A percentile compares a stretch with the other conserved stretches of the same genome.
Evolutionary conservation across 1,139 yeast species (phyloP).

Genomic region (Scheffersomyces insectosa): DNA sequence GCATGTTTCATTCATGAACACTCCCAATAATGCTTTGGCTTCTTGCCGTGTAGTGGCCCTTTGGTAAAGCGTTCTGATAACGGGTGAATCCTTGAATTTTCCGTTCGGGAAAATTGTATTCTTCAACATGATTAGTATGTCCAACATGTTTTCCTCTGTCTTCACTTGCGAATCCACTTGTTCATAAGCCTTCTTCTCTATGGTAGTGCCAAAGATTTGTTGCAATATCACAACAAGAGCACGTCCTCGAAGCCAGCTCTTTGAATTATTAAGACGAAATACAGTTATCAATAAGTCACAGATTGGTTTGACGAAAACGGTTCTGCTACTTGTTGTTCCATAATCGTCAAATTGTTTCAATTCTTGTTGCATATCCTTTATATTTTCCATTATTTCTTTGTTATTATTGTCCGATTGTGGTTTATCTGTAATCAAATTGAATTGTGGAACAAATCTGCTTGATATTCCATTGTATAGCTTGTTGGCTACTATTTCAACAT

Average conservation of each 20-base stretch:
- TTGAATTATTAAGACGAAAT: slow-evolving; percentile 66
- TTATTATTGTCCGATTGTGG: slow-evolving; percentile 13
- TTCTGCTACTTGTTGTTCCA: slow-evolving; percentile 22
- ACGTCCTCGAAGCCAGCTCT: slow-evolving; percentile 80
- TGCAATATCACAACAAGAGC: slow-evolving; percentile 81
- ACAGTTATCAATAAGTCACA: slow-evolving; percentile 72
- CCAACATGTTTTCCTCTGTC: slow-evolving; percentile 52
- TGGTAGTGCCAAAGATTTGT: slow-evolving; percentile 84
- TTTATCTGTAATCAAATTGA: not conserved
- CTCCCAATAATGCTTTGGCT: slow-evolving; percentile 56
- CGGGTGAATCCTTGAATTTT: slow-evolving; percentile 45
- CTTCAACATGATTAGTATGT: slow-evolving; percentile 43
- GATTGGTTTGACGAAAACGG: slow-evolving; percentile 74
- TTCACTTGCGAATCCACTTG: slow-evolving; percentile 31
- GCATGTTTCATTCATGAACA: slow-evolving; percentile 62
- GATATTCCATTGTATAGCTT: slow-evolving; percentile 47
- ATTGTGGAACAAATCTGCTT: slow-evolving; percentile 20
- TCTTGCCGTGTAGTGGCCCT: slow-evolving; percentile 56
- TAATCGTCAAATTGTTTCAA: slow-evolving; percentile 40
- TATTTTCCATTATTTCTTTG: slow-evolving; percentile 29
- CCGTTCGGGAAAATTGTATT: slow-evolving; percentile 69
- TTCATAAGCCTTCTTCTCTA: slow-evolving; percentile 67
- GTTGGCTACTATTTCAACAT: slow-evolving; percentile 41
- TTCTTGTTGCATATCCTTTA: slow-evolving; percentile 45
- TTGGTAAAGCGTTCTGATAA: slow-evolving; percentile 50